Evolutionary conservation across 352 stramenopile species (phyloP), one percentile per base, ranked within the genome.

Genomic region (Globisporangium camurandrum): DNA sequence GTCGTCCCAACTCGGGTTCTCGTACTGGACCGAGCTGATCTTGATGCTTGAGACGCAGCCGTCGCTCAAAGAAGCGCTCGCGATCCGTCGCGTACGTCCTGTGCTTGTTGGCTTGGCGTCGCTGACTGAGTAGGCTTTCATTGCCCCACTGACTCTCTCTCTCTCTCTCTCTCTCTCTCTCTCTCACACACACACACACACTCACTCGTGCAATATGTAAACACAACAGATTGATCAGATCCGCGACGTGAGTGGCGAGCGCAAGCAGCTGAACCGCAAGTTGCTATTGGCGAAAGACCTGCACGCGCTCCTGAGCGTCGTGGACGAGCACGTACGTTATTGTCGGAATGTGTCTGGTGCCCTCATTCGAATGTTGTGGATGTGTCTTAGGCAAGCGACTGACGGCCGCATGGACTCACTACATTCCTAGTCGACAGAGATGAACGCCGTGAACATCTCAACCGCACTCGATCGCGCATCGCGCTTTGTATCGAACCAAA

Each of bases 11-110:
- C 44, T 89, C 40, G 73, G 65, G 19, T 87, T 89, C 56, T 73
- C 64, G 1, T 87, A 85, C 75, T 89, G 78, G 78, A 80, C 75
- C 7, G 78, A 89, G 46, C 54, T 89, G 19, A 79, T 89, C 49
- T 56, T 87, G 24, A 89, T 87, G 73, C 64, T 81, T 4, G 78
- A 87, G 45, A 75, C 75, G 36, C 75, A 89, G 53, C 73, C 78
- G 22, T 64, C 68, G 19, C 64, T 89, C 19, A 87, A 87, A 62
- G 59, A 79, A 19, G 49, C 77, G 45, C 57, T 89, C 17, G 57
- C 79, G 54, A 86, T 88, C 56, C 70, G 67, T 37, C 61, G 75
- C 49, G 67, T 75, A 39, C 37, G 52, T 40, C 16, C 17, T 50
- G n/a, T n/a, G n/a, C n/a, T n/a, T n/a, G n/a, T n/a, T n/a, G n/a